These are phyloP conservation scores for Chlamydomonas reinhardtii DNA, from an alignment of 163 green algal species.

Conservation along the genomic window DNA sequence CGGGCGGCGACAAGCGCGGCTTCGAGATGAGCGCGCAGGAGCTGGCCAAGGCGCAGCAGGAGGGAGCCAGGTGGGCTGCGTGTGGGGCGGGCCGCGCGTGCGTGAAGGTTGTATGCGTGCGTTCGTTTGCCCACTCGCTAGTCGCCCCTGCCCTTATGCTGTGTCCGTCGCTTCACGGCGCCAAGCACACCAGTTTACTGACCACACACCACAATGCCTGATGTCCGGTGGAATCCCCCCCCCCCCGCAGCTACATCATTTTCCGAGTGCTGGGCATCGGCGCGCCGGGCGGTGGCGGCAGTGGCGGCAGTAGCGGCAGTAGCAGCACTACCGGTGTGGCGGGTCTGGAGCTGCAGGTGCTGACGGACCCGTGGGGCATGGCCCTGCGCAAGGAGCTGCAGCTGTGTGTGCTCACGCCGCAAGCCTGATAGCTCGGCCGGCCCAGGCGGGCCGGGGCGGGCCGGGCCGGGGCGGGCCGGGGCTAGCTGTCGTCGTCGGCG, in stretches of 20 bases:
- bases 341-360: constrained; percentile 21
- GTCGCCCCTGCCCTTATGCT: no score
- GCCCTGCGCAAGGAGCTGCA: constrained; percentile 1
- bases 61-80: neutral
- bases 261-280: constrained; percentile 15
- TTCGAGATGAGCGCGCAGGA: constrained; percentile 33
- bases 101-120: neutral
- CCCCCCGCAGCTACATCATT: constrained; percentile 13
- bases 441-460: no score
- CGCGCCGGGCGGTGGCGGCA: no score
- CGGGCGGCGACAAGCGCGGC: neutral
- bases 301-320: no score
- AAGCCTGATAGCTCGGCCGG: no score
- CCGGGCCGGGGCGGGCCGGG: no score
- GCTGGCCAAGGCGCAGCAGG: neutral
- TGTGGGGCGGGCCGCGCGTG: no score
- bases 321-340: no score
- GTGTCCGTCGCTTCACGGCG: no score
- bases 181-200: neutral
- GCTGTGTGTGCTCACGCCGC: constrained; percentile 7
- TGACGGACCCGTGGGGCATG: constrained; percentile 23
- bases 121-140: no score
- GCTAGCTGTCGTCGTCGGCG: no score
- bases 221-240: no score
- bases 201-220: neutral